These are phyloP conservation scores for Orbilia oligospora DNA, from an alignment of 2,329 filamentous ascomycete genomes.

Conservation along the genomic window DNA sequence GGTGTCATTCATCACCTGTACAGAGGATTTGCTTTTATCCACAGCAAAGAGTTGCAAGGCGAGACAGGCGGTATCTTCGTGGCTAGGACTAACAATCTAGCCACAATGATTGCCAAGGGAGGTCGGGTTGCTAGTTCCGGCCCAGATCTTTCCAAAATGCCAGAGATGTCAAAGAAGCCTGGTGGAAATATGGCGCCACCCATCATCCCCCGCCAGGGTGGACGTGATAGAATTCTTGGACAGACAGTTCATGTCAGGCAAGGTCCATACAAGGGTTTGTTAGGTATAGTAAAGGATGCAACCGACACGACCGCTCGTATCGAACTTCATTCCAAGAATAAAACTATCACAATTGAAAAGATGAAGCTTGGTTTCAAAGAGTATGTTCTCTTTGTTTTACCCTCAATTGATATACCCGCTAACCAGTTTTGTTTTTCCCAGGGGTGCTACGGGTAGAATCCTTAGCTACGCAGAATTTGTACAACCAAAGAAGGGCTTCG, in stretches of 20 bases:
- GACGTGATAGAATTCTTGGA: slow-evolving; percentile 86
- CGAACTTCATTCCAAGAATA: slow-evolving; percentile 94
- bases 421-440: slow-evolving; percentile 27
- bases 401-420: neutral
- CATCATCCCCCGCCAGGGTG: slow-evolving; percentile 71
- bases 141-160: slow-evolving; percentile 89
- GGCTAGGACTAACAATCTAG: slow-evolving; percentile 85
- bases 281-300: slow-evolving; percentile 96
- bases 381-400: slow-evolving; percentile 68
- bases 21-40: slow-evolving; percentile 90
- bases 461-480: slow-evolving; percentile 64
- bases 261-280: slow-evolving; percentile 89
- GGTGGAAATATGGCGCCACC: slow-evolving; percentile 75
- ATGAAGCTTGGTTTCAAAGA: slow-evolving; percentile 88
- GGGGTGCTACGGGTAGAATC: slow-evolving; percentile 59
- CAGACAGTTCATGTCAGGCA: slow-evolving; percentile 91
- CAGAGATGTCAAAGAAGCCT: slow-evolving; percentile 81
- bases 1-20: slow-evolving; percentile 95
- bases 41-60: slow-evolving; percentile 80
- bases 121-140: slow-evolving; percentile 79
- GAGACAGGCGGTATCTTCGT: slow-evolving; percentile 95
- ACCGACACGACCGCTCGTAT: slow-evolving; percentile 88
- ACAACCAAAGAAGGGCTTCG: slow-evolving; percentile 67
- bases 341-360: slow-evolving; percentile 87
- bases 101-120: slow-evolving; percentile 93